phyloP scores from a whole-genome alignment of 2,329 filamentous ascomycete genomes.

The Sarocladium oryzae region DNA sequence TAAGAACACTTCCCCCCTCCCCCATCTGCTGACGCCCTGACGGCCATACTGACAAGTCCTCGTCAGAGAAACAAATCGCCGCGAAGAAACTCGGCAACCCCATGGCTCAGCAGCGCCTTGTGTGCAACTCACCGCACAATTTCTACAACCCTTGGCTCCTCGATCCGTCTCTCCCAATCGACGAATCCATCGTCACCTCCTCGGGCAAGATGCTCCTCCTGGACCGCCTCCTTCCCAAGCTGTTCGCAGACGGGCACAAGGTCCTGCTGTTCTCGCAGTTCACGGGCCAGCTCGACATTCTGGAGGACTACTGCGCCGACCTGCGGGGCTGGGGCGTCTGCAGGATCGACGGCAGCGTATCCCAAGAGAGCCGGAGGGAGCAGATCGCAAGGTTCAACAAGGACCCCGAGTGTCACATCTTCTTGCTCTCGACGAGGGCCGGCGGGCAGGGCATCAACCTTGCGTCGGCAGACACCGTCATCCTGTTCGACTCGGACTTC shows the following conservation, averaged over 20 bases:
- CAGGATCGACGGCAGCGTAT: constrained; percentile 83
- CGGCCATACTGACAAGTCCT: no score
- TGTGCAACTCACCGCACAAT: constrained; percentile 91
- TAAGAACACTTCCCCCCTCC: constrained; percentile 35
- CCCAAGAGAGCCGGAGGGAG: constrained; percentile 62
- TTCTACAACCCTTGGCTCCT: constrained; percentile 87
- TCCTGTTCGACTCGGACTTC: constrained; percentile 84
- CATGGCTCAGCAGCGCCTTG: constrained; percentile 82
- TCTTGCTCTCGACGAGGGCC: constrained; percentile 82
- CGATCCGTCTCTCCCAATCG: constrained; percentile 52
- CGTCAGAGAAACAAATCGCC: constrained; percentile 77
- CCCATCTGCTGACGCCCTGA: no score
- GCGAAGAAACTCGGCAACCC: constrained; percentile 91
- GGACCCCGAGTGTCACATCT: constrained; percentile 61
- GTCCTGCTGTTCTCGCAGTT: constrained; percentile 97
- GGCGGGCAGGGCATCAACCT: constrained; percentile 96
- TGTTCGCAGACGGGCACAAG: constrained; percentile 75
- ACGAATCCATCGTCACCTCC: constrained; percentile 76
- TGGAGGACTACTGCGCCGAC: constrained; percentile 76
- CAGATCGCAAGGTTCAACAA: constrained; percentile 71
- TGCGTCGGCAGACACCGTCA: constrained; percentile 83
- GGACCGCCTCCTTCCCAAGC: constrained; percentile 71
- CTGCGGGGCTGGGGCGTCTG: constrained; percentile 76
- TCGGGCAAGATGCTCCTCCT: constrained; percentile 96
- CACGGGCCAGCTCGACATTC: constrained; percentile 84